phyloP scores from a whole-genome alignment of 1,284 basidiomycete genomes.

The Apiotrichum veenhuisii region DNA sequence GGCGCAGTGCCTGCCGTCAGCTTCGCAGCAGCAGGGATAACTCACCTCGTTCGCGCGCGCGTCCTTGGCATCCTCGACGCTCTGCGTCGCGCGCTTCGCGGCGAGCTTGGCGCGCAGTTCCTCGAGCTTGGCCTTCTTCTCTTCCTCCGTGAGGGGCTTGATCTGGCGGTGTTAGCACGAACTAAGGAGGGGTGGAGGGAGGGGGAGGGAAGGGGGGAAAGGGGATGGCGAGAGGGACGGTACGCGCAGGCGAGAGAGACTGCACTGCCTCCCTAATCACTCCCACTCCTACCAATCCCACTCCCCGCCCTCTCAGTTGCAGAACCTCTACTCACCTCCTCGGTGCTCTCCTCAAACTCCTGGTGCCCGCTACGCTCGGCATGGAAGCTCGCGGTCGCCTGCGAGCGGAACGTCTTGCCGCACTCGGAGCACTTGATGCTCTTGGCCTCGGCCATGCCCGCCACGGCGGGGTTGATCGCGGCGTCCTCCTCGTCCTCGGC shows the following conservation, averaged over 20 bases:
- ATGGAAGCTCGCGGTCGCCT: constrained; percentile 85
- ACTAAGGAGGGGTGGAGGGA: background rate
- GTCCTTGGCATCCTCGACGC: constrained; percentile 66
- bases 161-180: constrained; percentile 26
- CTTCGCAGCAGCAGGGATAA: background rate
- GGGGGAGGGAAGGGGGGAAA: too few species aligned
- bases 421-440: constrained; percentile 56
- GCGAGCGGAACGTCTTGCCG: constrained; percentile 80
- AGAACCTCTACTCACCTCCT: constrained; percentile 71
- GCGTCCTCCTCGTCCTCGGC: constrained; percentile 67
- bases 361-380: constrained; percentile 93
- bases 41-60: constrained; percentile 66
- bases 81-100: constrained; percentile 62
- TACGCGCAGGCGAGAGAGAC: too few species aligned
- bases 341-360: constrained; percentile 89
- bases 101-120: constrained; percentile 75
- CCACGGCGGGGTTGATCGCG: constrained; percentile 47
- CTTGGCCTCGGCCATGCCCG: constrained; percentile 19
- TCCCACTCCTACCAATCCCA: background rate
- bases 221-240: too few species aligned
- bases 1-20: constrained; percentile 56
- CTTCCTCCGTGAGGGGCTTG: constrained; percentile 84
- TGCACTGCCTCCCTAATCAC: background rate
- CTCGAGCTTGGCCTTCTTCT: constrained; percentile 75
- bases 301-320: background rate